Evolutionary conservation across 106 monocot genomes (phyloP).

Genomic region (Vanilla planifolia): DNA sequence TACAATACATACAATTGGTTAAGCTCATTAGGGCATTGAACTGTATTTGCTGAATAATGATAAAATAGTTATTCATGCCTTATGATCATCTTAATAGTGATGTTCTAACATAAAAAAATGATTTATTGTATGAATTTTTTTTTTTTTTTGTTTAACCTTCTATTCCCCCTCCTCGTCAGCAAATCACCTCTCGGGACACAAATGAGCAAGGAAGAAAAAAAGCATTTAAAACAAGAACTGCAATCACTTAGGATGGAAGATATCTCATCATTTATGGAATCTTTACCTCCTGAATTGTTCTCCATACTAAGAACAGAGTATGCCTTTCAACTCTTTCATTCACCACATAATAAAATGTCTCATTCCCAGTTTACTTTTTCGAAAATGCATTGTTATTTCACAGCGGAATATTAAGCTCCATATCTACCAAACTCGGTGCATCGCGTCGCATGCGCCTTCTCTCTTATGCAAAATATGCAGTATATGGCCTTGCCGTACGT

Average conservation of each 20-base stretch:
- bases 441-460: conserved; percentile 56
- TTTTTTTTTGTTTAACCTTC: neutral
- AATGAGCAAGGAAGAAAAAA: conserved; percentile 81
- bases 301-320: conserved; percentile 84
- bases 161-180: conserved; percentile 26
- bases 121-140: neutral
- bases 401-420: conserved; percentile 83
- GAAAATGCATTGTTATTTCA: conserved; percentile 1
- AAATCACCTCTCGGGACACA: conserved; percentile 67
- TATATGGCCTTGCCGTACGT: conserved; percentile 47
- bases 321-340: conserved; percentile 9
- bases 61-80: too few species aligned
- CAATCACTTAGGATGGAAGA: conserved; percentile 64
- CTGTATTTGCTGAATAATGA: too few species aligned
- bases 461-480: conserved; percentile 72
- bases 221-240: conserved; percentile 53
- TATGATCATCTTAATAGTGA: too few species aligned
- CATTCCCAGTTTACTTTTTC: neutral
- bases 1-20: too few species aligned
- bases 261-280: conserved; percentile 83
- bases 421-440: conserved; percentile 68
- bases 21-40: too few species aligned
- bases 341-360: neutral
- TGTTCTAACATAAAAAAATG: too few species aligned
- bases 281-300: conserved; percentile 75